Percentiles rank a stretch among this genome's conserved stretches.
Conservation (phyloP, 805 yeast genomes). For the Teunomyces lycoperdinae region DNA sequence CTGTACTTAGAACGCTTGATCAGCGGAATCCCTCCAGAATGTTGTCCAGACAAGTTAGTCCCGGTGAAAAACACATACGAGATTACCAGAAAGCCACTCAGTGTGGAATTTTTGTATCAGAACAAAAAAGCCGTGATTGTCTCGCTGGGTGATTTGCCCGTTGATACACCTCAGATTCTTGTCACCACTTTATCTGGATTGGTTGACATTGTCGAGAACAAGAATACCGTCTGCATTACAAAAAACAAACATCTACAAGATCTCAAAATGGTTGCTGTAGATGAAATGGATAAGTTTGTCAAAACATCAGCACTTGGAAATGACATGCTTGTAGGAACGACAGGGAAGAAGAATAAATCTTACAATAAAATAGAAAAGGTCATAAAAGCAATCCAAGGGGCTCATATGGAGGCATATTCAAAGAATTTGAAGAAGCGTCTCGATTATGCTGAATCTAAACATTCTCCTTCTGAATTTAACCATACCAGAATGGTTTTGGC, state of each 20-base stretch:
- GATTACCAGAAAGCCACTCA: constrained; percentile 16
- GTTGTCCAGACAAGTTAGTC: constrained; percentile 20
- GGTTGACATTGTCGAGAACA: constrained; percentile 8
- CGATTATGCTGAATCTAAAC: background rate
- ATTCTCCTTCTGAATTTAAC: background rate
- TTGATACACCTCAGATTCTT: constrained; percentile 15
- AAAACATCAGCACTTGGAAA: constrained; percentile 13
- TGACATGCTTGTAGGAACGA: constrained; percentile 2
- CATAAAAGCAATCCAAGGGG: constrained; percentile 12
- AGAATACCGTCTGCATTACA: background rate
- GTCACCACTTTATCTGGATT: constrained; percentile 16
- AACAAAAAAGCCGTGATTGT: background rate
- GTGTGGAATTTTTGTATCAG: constrained; percentile 12
- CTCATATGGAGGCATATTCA: constrained; percentile 8
- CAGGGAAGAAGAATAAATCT: constrained; percentile 15
- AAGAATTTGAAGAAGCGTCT: constrained; percentile 7
- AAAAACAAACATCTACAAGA: constrained; percentile 7
- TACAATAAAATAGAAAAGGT: constrained; percentile 9
- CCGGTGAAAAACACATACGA: constrained; percentile 8
- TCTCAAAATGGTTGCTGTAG: constrained; percentile 20
- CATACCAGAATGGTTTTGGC: background rate
- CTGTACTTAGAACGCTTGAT: constrained; percentile 10
- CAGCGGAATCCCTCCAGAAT: constrained; percentile 16
- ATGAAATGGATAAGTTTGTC: constrained; percentile 18
- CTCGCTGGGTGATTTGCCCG: background rate